Evolutionary conservation across 2,329 filamentous ascomycete species (phyloP), one percentile per base, ranked within the genome.

Genomic region (Talaromyces marneffei): DNA sequence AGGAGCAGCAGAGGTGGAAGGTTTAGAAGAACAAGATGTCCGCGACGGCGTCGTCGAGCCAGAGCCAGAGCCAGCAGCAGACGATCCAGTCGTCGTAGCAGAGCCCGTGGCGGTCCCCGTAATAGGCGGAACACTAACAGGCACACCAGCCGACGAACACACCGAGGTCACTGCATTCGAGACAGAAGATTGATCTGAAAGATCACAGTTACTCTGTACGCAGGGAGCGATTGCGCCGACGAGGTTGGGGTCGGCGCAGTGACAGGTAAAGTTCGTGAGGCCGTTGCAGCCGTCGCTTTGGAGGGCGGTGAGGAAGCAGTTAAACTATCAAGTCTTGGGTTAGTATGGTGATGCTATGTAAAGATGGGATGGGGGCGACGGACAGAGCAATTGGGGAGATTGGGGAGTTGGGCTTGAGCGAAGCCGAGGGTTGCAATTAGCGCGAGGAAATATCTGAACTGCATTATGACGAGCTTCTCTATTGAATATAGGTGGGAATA

Each of bases 251-350:
- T 79, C 77, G 67, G 75, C 67, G 72, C 79, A 81, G 71, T 81
- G 79, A 70, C 79, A 81, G 37, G 74, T 74, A 68, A 82, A 82
- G 72, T 82, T 79, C 63, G 72, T 75, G 35, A 82, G 66, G 14
- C 60, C 16, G n/a, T 70, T 65, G 74, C 80, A 82, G 62, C 79
- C 79, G 65, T 81, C 79, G 31, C 48, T 65, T 58, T 60, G 62
- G 42, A 82, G 71, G 39, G 77, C 73, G 14, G 57, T 63, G 60
- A 80, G 42, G 69, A 82, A 80, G 72, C 80, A 82, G 64, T 65
- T 66, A 16, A 81, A 65, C 80, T n/a, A 53, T n/a, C 23, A 18
- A n/a, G n/a, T 25, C 14, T 23, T 4, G 3, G 14, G 40, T 35
- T 20, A 33, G 33, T 23, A 18, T 2, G 14, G 25, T 39, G 27